phyloP scores from a whole-genome alignment of 768 basidiomycete genomes.

The Chalciporus sphaerocephalus region DNA sequence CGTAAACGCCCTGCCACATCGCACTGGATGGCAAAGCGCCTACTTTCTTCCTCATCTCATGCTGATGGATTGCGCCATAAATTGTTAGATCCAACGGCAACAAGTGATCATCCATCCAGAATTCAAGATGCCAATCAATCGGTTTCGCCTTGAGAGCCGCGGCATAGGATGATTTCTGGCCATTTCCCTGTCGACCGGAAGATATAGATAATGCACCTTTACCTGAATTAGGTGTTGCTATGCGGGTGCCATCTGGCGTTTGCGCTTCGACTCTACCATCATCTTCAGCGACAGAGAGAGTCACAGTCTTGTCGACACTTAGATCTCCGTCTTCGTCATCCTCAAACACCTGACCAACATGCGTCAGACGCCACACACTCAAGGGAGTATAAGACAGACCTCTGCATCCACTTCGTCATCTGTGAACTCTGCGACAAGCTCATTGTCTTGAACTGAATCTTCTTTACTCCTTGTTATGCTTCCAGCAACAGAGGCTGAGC shows the following conservation, averaged over 20 bases:
- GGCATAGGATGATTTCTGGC: constrained; percentile 73
- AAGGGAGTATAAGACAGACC: constrained; percentile 24
- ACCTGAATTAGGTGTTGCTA: constrained; percentile 75
- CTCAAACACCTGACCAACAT: constrained; percentile 60
- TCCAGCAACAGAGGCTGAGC: constrained; percentile 28
- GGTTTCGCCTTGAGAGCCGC: constrained; percentile 91
- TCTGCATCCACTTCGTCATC: constrained; percentile 87
- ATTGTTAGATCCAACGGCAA: constrained; percentile 87
- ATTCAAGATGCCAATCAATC: constrained; percentile 95
- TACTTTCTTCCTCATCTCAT: constrained; percentile 74
- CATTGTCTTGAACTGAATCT: constrained; percentile 56
- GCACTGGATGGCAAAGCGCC: constrained; percentile 59
- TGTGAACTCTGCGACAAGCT: constrained; percentile 68
- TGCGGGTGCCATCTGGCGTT: constrained; percentile 92
- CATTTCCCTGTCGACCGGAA: constrained; percentile 30
- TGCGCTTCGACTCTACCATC: constrained; percentile 94
- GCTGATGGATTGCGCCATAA: constrained; percentile 94
- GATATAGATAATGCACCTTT: constrained; percentile 39
- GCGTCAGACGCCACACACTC: constrained; percentile 10
- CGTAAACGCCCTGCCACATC: constrained; percentile 89
- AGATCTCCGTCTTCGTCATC: constrained; percentile 79
- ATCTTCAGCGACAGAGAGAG: constrained; percentile 78
- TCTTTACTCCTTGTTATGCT: constrained; percentile 37
- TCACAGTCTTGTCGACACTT: constrained; percentile 79
- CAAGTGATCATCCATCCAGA: constrained; percentile 85